Evolutionary conservation across 768 basidiomycete species (phyloP), one percentile per base, ranked within the genome.

Genomic region (Naganishia onofrii): DNA sequence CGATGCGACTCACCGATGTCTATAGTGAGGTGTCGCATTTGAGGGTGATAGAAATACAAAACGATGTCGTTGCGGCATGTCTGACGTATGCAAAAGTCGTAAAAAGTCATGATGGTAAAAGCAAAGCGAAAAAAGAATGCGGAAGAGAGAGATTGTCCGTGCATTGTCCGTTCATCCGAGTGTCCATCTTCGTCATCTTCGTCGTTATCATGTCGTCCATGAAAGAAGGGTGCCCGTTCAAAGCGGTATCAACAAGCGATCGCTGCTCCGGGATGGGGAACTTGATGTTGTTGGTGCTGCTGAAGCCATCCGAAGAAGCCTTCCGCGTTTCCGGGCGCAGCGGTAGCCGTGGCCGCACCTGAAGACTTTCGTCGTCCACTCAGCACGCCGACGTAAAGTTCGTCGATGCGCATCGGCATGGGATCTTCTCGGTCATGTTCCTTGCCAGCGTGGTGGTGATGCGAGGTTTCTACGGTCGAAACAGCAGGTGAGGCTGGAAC

Each of bases 291-390:
- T 15, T 51, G 48, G 3, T 51, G 48, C 48, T 51, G 48, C n/a
- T 51, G 48, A 51, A 51, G 48, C 48, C 48, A 51, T 21, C 48
- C 48, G 23, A 51, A 51, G 21, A 51, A 51, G n/a, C 48, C 48
- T n/a, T n/a, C 48, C 21, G n/a, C n/a, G 23, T 26, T 26, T 17
- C n/a, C 48, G 7, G 48, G n/a, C 21, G 48, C 48, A 26, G 48
- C 48, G 12, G 48, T 26, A 4, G 48, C 48, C 3, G 21, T 12
- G 7, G 48, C 48, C 3, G 48, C 12, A 7, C n/a, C 19, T 12
- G n/a, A 4, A 51, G 48, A 51, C 48, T 51, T 51, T 51, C 48
- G 48, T n/a, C 48, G 48, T 51, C 48, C 48, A 51, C 48, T 51
- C 21, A 51, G 21, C 48, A 51, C n/a, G n/a, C 23, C 48, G 48